A percentile compares a stretch with the other conserved stretches of the same genome.
Evolutionary conservation across 2,329 filamentous ascomycete genomes (phyloP).

Genomic region (Fusarium sp.): DNA sequence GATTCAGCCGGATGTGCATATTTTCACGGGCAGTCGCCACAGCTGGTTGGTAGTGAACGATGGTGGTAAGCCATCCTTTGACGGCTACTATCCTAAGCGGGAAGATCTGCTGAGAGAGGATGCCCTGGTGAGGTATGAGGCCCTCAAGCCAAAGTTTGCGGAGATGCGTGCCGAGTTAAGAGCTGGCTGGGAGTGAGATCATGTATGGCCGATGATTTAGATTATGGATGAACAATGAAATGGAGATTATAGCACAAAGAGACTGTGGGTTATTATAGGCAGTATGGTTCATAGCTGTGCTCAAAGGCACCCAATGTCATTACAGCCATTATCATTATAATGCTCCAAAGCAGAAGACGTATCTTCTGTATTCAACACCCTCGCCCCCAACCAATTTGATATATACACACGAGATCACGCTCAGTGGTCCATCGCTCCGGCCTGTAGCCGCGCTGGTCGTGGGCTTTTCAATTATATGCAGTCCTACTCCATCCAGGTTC

Average conservation of each 20-base stretch:
- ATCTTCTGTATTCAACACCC: slow-evolving; percentile 37
- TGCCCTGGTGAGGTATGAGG: slow-evolving; percentile 45
- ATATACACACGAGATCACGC: slow-evolving; percentile 35
- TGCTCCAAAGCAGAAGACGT: slow-evolving; percentile 29
- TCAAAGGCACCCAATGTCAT: slow-evolving; percentile 15
- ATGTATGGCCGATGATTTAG: background rate
- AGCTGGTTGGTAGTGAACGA: slow-evolving; percentile 52
- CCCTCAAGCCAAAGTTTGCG: slow-evolving; percentile 36
- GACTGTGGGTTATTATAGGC: background rate
- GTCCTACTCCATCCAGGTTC: slow-evolving; percentile 19
- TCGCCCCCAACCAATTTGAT: slow-evolving; percentile 32
- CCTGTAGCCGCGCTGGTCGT: slow-evolving; percentile 18
- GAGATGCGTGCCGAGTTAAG: slow-evolving; percentile 35
- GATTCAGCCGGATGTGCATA: slow-evolving; percentile 58
- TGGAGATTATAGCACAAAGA: background rate
- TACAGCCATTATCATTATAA: slow-evolving; percentile 24
- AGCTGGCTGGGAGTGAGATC: slow-evolving; percentile 3
- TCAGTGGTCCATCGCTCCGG: slow-evolving; percentile 27
- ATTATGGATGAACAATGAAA: background rate
- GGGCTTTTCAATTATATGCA: slow-evolving; percentile 20
- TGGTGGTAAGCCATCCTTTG: slow-evolving; percentile 51
- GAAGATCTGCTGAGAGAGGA: slow-evolving; percentile 49
- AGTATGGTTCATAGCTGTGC: background rate
- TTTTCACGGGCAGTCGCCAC: slow-evolving; percentile 54
- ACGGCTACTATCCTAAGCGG: slow-evolving; percentile 50